Percentiles rank a stretch among this genome's conserved stretches.
These are phyloP conservation scores for Coprinopsis cinerea DNA, from an alignment of 768 basidiomycete genomes.

Conservation along the genomic window DNA sequence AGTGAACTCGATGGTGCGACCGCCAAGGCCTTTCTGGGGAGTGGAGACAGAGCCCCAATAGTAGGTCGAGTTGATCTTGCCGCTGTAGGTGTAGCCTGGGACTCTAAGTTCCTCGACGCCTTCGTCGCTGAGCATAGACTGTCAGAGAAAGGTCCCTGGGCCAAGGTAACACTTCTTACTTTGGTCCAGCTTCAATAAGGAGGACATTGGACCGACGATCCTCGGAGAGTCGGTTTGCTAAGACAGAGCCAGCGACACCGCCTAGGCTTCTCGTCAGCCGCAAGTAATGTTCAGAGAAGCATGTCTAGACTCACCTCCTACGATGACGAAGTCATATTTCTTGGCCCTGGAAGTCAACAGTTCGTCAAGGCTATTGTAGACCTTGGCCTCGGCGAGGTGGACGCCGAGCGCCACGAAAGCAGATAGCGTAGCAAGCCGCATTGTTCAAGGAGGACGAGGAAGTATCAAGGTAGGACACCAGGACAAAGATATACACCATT, in stretches of 20 bases:
- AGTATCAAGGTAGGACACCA: too few relatives aligned
- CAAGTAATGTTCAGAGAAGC: neutral
- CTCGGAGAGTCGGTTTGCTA: constrained; percentile 39
- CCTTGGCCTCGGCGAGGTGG: constrained; percentile 3
- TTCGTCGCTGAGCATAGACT: constrained; percentile 12
- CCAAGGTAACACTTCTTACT: constrained; percentile 14
- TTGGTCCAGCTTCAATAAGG: constrained; percentile 23
- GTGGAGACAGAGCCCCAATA: constrained; percentile 24
- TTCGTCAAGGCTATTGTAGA: constrained; percentile 6
- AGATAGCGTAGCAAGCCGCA: neutral
- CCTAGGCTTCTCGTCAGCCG: constrained; percentile 2
- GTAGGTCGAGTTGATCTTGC: constrained; percentile 12
- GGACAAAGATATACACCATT: too few relatives aligned
- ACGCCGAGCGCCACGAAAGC: neutral
- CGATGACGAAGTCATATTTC: constrained; percentile 14
- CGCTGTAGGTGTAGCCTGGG: constrained; percentile 11
- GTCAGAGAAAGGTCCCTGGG: neutral
- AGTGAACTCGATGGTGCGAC: constrained; percentile 16
- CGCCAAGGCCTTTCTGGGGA: constrained; percentile 19
- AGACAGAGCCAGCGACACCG: constrained; percentile 40
- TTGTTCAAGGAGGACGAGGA: too few relatives aligned
- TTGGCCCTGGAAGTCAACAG: too few relatives aligned
- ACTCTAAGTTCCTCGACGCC: constrained; percentile 12
- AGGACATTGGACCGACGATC: constrained; percentile 26
- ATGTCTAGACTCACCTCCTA: constrained; percentile 9